Evolutionary conservation across 2,329 filamentous ascomycete genomes (phyloP).

Genomic region (Fusarium sororula): DNA sequence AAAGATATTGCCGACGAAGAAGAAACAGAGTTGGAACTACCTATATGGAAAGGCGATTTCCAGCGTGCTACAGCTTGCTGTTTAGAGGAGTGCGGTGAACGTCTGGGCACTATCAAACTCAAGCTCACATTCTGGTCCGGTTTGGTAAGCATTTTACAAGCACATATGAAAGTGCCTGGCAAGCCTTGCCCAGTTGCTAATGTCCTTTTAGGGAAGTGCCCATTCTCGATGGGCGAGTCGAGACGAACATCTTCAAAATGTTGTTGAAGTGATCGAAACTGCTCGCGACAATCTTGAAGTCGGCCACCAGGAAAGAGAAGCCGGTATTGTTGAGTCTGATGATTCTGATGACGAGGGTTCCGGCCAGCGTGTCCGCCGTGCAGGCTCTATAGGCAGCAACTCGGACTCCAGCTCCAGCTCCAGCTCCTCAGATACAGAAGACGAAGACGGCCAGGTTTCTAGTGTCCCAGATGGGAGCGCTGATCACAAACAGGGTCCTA

Average conservation of each 20-base stretch:
- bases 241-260: slow-evolving; percentile 47
- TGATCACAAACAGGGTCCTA: slow-evolving; percentile 55
- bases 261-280: slow-evolving; percentile 59
- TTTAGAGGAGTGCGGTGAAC: slow-evolving; percentile 56
- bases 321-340: slow-evolving; percentile 48
- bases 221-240: slow-evolving; percentile 49
- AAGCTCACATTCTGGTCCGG: slow-evolving; percentile 49
- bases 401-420: slow-evolving; percentile 39
- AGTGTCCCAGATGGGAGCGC: slow-evolving; percentile 48
- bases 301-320: slow-evolving; percentile 47
- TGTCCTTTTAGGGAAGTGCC: slow-evolving; percentile 44
- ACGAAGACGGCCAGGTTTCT: slow-evolving; percentile 38
- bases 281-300: slow-evolving; percentile 48
- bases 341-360: slow-evolving; percentile 5
- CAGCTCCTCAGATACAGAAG: slow-evolving; percentile 44
- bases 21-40: slow-evolving; percentile 64
- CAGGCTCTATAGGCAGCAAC: slow-evolving; percentile 34
- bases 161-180: background rate
- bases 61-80: slow-evolving; percentile 58
- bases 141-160: slow-evolving; percentile 41
- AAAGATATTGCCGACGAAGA: slow-evolving; percentile 76
- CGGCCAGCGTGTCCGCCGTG: background rate
- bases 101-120: slow-evolving; percentile 56
- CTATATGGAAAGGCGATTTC: slow-evolving; percentile 71
- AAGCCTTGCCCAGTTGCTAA: background rate